Percentiles rank a stretch among this genome's conserved stretches.
Conservation (phyloP, 179 eudicot species). For the Vitellaria paradoxa region DNA sequence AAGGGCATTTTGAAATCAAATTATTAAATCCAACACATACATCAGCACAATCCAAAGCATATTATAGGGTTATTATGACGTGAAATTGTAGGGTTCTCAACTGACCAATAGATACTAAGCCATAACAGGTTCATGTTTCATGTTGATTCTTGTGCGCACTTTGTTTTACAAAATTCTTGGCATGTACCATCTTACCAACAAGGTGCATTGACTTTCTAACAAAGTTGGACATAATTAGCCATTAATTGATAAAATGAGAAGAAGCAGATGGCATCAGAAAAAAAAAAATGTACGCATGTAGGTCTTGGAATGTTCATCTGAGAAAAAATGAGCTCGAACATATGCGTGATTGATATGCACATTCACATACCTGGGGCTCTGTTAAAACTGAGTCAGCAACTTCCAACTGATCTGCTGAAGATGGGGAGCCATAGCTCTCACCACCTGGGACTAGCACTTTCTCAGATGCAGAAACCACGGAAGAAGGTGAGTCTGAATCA, state of each 20-base stretch:
- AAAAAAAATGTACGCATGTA: too few species aligned
- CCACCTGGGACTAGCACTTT: slow-evolving; percentile 80
- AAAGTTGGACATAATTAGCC: neutral
- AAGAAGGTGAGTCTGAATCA: slow-evolving; percentile 63
- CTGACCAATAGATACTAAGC: neutral
- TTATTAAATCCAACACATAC: neutral
- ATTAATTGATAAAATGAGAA: neutral
- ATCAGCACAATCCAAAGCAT: neutral
- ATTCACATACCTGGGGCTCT: slow-evolving; percentile 45
- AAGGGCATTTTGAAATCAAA: neutral
- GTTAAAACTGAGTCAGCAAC: slow-evolving; percentile 35
- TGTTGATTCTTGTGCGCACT: neutral
- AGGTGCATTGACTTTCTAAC: neutral
- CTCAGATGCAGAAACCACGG: slow-evolving; percentile 59
- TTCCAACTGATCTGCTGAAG: slow-evolving; percentile 41
- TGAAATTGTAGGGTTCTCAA: neutral
- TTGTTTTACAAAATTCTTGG: neutral
- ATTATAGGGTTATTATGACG: neutral
- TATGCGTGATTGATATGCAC: neutral
- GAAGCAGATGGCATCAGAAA: neutral
- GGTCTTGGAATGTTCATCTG: neutral
- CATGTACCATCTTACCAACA: neutral
- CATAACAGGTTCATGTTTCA: neutral
- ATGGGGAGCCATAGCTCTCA: slow-evolving; percentile 38
- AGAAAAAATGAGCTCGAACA: neutral